Conservation (phyloP, 257 asterid genomes). For the Solanum peruvianum region DNA sequence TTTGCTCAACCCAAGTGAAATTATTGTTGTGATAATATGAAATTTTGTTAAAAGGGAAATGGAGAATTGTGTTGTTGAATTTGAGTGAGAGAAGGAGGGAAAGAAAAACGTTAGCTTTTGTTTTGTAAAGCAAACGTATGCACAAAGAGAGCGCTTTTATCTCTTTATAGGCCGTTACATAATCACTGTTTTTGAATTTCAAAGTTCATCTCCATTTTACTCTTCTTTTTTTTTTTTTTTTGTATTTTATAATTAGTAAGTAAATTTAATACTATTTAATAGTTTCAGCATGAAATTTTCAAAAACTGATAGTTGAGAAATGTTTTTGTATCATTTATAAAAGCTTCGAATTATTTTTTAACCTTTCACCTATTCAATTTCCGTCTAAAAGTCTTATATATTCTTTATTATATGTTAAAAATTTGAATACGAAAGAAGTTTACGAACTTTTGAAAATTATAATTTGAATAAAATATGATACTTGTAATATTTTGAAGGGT, state of each 20-base stretch:
- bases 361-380: background rate
- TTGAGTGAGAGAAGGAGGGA: background rate
- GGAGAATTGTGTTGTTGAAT: background rate
- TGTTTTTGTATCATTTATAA: no score
- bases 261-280: background rate
- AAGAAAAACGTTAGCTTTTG: background rate
- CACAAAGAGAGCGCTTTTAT: background rate
- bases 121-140: background rate
- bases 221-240: no score
- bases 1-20: background rate
- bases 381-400: fast-evolving
- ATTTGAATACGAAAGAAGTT: fast-evolving
- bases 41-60: background rate
- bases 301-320: background rate
- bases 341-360: background rate
- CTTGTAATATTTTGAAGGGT: background rate
- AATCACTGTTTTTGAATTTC: slow-evolving; percentile 20
- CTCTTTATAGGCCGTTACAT: background rate
- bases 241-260: no score
- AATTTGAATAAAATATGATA: background rate
- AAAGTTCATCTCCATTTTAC: slow-evolving; percentile 7
- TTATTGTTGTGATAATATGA: background rate
- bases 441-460: background rate
- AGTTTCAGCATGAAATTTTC: background rate
- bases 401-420: background rate